phyloP scores from a whole-genome alignment of 2,329 filamentous ascomycete genomes.

The Madurella fahalii region DNA sequence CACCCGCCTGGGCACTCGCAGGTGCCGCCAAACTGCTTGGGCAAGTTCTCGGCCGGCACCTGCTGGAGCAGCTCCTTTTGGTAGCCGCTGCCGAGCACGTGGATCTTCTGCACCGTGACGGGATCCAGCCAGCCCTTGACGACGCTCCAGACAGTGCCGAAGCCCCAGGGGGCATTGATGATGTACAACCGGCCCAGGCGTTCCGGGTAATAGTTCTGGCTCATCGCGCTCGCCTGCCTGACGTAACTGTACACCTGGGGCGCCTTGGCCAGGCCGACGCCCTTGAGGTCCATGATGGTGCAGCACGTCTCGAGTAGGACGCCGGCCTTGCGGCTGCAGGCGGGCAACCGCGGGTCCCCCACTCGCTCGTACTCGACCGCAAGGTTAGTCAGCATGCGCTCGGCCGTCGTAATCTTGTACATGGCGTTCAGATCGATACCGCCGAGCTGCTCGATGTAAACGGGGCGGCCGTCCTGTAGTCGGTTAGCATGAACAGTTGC shows the following conservation, averaged over 20 bases:
- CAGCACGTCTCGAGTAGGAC: constrained; percentile 95
- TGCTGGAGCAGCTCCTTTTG: constrained; percentile 79
- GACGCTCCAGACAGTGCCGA: constrained; percentile 77
- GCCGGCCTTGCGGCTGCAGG: constrained; percentile 88
- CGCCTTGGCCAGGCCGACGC: constrained; percentile 78
- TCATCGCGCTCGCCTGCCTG: constrained; percentile 77
- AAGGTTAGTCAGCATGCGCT: constrained; percentile 95
- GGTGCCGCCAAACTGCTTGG: constrained; percentile 75
- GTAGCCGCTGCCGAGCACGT: constrained; percentile 79
- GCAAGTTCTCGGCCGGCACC: constrained; percentile 85
- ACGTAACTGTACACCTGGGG: constrained; percentile 86
- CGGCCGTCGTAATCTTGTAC: constrained; percentile 86
- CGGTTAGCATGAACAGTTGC: not conserved
- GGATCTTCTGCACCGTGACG: constrained; percentile 93
- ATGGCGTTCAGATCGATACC: constrained; percentile 86
- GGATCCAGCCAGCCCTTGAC: constrained; percentile 95
- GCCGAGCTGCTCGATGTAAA: constrained; percentile 96
- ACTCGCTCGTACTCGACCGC: constrained; percentile 98
- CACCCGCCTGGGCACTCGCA: constrained; percentile 84
- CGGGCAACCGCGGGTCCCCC: constrained; percentile 85
- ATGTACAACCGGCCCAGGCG: constrained; percentile 92
- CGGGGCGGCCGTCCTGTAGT: constrained; percentile 82
- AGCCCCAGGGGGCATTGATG: constrained; percentile 97
- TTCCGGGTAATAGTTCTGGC: constrained; percentile 99
- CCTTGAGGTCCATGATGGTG: constrained; percentile 97